A percentile compares a stretch with the other conserved stretches of the same genome.
These are phyloP conservation scores for Malassezia cuniculi DNA, from an alignment of 1,284 basidiomycete genomes.

Conservation along the genomic window DNA sequence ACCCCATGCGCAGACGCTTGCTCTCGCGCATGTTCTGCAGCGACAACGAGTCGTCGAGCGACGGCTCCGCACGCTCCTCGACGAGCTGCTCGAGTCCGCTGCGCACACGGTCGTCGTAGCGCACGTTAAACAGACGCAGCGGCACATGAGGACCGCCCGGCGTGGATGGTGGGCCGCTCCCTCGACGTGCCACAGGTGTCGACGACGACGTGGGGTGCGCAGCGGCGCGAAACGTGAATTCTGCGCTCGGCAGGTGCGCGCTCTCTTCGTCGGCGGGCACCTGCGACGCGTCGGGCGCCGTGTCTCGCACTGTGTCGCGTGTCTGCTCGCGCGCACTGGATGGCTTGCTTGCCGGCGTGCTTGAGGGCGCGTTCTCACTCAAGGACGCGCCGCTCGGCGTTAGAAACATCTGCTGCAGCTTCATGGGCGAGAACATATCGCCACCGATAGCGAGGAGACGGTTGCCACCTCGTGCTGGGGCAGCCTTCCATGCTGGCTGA, in stretches of 20 bases:
- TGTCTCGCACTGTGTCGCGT: conserved; percentile 5
- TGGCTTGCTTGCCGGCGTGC: neutral
- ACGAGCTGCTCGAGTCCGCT: conserved; percentile 29
- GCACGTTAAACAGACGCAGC: conserved; percentile 28
- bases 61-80: conserved; percentile 13
- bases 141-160: conserved; percentile 22
- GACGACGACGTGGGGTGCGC: conserved; percentile 12
- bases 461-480: conserved; percentile 4
- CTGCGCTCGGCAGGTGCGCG: neutral
- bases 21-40: conserved; percentile 18
- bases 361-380: conserved; percentile 5
- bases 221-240: conserved; percentile 8
- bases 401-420: conserved; percentile 38
- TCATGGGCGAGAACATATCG: conserved; percentile 39
- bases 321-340: conserved; percentile 8
- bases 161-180: conserved; percentile 4
- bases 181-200: neutral
- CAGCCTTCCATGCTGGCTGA: conserved; percentile 29
- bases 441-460: conserved; percentile 24
- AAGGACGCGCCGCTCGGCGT: conserved; percentile 20
- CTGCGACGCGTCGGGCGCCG: conserved; percentile 5
- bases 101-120: conserved; percentile 23
- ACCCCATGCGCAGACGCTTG: conserved; percentile 26
- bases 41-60: conserved; percentile 9
- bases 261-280: conserved; percentile 10